Evolutionary conservation across 345 rosid genomes (phyloP).

Genomic region (Eucalyptus rudis): DNA sequence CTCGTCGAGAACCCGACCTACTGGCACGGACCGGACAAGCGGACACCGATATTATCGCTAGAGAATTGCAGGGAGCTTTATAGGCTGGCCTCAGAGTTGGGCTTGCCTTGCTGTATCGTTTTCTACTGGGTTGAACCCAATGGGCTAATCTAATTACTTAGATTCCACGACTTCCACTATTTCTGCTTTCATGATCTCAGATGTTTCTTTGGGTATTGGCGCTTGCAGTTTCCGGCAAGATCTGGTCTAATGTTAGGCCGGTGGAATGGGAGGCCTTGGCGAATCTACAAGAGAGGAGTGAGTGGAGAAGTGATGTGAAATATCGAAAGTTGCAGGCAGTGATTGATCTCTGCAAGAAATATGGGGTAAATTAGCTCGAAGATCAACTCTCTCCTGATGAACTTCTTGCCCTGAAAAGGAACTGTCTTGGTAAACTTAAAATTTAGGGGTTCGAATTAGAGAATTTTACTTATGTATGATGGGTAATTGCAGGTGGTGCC

Average conservation of each 20-base stretch:
- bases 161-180: not conserved
- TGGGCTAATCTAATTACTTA: not conserved
- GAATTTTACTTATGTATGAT: not conserved
- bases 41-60: not conserved
- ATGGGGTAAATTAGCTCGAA: slow-evolving; percentile 9
- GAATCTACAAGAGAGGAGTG: slow-evolving; percentile 3
- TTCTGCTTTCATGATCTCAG: not conserved
- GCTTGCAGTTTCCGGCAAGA: slow-evolving; percentile 24
- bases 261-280: slow-evolving; percentile 21
- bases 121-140: not conserved
- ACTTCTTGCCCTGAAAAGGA: not conserved
- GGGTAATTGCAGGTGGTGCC: slow-evolving; percentile 12
- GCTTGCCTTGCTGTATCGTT: not conserved
- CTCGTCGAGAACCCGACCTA: not conserved
- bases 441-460: not conserved
- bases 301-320: slow-evolving; percentile 8
- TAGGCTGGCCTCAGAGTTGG: not conserved
- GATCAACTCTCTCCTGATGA: not conserved
- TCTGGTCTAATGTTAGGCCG: slow-evolving; percentile 26
- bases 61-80: not conserved
- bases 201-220: not conserved
- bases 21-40: not conserved
- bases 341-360: slow-evolving; percentile 17
- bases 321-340: slow-evolving; percentile 31
- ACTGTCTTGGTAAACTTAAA: not conserved